These are phyloP conservation scores for Cladophialophora carrionii DNA, from an alignment of 2,329 filamentous ascomycete species.

Conservation along the genomic window DNA sequence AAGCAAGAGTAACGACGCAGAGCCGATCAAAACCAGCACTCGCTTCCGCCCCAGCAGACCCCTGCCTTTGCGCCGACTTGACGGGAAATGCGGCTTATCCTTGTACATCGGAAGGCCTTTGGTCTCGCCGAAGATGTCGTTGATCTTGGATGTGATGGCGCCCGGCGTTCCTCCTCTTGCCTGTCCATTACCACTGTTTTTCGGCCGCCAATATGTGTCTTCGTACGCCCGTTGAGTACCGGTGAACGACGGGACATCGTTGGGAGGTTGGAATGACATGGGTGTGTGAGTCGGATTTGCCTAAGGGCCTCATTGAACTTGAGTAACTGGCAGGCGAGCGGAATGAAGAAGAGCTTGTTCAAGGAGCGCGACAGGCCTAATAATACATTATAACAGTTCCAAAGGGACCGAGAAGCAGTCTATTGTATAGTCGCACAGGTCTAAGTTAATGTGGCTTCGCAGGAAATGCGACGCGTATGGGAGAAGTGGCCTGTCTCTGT, in stretches of 20 bases:
- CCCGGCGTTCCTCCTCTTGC: conserved; percentile 43
- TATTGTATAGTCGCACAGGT: not conserved
- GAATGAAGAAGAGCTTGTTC: not conserved
- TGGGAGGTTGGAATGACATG: conserved; percentile 65
- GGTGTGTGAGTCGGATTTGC: not conserved
- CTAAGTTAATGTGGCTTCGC: not conserved
- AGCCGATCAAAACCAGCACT: conserved; percentile 56
- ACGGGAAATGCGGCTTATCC: conserved; percentile 82
- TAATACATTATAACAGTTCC: conserved; percentile 3
- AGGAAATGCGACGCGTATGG: not conserved
- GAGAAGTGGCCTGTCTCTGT: not conserved
- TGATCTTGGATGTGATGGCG: conserved; percentile 65
- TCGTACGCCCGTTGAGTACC: conserved; percentile 67
- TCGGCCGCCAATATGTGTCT: conserved; percentile 67
- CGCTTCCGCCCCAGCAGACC: conserved; percentile 68
- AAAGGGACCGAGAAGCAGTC: not conserved
- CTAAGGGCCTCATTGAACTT: not conserved
- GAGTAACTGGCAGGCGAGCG: not conserved
- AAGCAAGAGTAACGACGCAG: conserved; percentile 61
- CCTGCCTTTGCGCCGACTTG: conserved; percentile 60
- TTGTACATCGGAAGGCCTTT: conserved; percentile 92
- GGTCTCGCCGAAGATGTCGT: conserved; percentile 64
- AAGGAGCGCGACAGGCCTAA: not conserved
- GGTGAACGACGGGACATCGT: conserved; percentile 70
- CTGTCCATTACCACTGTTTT: conserved; percentile 51